These are phyloP conservation scores for Didymella sp. DNA, from an alignment of 2,329 filamentous ascomycete species.

Conservation along the genomic window DNA sequence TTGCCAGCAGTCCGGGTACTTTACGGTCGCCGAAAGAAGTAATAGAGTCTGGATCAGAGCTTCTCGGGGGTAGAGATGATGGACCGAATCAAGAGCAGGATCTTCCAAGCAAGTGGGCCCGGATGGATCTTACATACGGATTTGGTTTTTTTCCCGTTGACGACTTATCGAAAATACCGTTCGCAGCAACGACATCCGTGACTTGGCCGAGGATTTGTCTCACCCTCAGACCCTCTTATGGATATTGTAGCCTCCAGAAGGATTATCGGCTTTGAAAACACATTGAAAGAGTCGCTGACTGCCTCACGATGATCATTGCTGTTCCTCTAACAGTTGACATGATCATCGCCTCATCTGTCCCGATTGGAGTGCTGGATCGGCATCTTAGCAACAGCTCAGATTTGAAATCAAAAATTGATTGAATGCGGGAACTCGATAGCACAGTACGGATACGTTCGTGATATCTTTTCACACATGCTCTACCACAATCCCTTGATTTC, in stretches of 20 bases:
- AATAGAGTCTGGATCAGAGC: not conserved
- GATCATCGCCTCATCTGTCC: no score
- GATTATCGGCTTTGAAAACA: no score
- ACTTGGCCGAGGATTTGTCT: not conserved
- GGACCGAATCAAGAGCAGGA: not conserved
- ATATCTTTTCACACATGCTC: not conserved
- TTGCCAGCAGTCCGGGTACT: not conserved
- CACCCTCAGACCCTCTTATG: not conserved
- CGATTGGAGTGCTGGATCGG: no score
- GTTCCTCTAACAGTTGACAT: no score
- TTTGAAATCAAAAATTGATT: not conserved
- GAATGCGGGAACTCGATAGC: not conserved
- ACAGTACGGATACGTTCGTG: not conserved
- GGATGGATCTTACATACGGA: not conserved
- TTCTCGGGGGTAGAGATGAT: not conserved
- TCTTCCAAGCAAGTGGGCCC: not conserved
- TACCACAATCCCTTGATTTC: conserved; percentile 56
- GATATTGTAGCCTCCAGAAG: no score
- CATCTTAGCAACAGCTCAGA: not conserved
- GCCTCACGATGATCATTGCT: no score
- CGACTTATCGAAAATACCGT: not conserved
- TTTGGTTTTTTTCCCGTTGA: not conserved
- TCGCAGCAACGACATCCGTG: not conserved
- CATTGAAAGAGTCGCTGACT: no score
- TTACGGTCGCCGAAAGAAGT: no score